phyloP scores from a whole-genome alignment of 2,329 filamentous ascomycete genomes.

The Venturia oleaginea region DNA sequence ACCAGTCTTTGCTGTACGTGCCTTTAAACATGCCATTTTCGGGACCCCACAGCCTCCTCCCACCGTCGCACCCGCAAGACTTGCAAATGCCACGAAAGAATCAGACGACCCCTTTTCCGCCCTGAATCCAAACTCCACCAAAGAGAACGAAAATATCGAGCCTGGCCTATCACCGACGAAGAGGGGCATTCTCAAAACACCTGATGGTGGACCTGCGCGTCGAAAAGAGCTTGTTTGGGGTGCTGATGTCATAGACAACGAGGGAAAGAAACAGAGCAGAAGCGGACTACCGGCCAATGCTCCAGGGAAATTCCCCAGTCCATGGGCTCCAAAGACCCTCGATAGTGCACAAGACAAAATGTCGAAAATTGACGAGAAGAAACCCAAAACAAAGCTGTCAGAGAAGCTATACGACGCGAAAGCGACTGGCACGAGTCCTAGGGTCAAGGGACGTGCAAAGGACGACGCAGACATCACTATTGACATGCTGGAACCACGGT shows the following conservation, averaged over 20 bases:
- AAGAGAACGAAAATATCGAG: neutral
- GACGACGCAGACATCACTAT: slow-evolving; percentile 55
- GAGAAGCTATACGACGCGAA: slow-evolving; percentile 36
- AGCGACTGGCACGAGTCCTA: slow-evolving; percentile 25
- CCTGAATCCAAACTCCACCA: neutral
- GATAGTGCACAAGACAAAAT: neutral
- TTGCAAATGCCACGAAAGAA: neutral
- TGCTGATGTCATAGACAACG: slow-evolving; percentile 47
- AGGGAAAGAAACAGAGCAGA: slow-evolving; percentile 38
- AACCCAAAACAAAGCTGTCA: slow-evolving; percentile 29
- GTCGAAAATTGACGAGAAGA: slow-evolving; percentile 15
- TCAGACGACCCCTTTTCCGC: neutral
- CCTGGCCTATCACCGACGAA: slow-evolving; percentile 22
- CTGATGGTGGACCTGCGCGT: slow-evolving; percentile 46
- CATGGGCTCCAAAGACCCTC: slow-evolving; percentile 35
- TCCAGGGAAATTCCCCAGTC: slow-evolving; percentile 42
- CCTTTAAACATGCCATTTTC: slow-evolving; percentile 56
- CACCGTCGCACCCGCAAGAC: slow-evolving; percentile 1
- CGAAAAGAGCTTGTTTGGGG: slow-evolving; percentile 55
- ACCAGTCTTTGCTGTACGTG: slow-evolving; percentile 57
- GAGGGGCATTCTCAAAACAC: slow-evolving; percentile 57
- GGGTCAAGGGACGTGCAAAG: slow-evolving; percentile 24
- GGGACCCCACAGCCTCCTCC: slow-evolving; percentile 46
- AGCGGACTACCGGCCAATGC: slow-evolving; percentile 39
- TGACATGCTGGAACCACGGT: slow-evolving; percentile 64